Base-by-base conservation (phyloP, 1,139 yeast genomes). In the Sugiyamaella japonica region DNA sequence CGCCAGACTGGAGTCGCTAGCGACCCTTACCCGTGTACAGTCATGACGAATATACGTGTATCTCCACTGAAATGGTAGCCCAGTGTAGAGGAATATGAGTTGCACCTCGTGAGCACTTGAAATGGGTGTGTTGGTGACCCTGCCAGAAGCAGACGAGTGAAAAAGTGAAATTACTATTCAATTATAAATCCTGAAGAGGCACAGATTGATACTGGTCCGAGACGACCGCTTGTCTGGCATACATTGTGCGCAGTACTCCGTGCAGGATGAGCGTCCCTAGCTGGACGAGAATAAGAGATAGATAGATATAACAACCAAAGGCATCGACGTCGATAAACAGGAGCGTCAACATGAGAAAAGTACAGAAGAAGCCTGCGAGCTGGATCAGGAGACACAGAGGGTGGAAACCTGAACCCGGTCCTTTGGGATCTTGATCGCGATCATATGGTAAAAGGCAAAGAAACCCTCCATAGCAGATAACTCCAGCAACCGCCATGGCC, bases 371-470 rank as follows among this genome's bases (percentile, higher is more conserved):
- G 16, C 60, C 58, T 5, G 54, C 52, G 7, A 40, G 31, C 41
- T 59, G 62, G 12, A 57, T 54, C 17, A 54, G 36, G 23, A 59
- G 43, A 29, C 55, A 42, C 16, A 59, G 40, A 3, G 60, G 60
- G 45, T 57, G 59, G 46, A 54, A 58, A 5, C 59, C 62, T 4
- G 59, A 60, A 12, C 50, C 54, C 9, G 58, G 50, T 1, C 56
- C 54, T 29, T 56, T 53, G 3, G 57, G 37, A 16, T 49, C 50
- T 15, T 39, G 32, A 31, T 56, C 56, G 12, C 56, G 40, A 16
- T 43, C 52, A 34, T 50, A 52, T 3, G 60, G 60, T 37, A 59
- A 53, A n/a, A 50, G 49, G 28, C 23, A 15, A 15, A 59, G 50
- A 28, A 54, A 54, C 3, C 40, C 42, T 3, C 40, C 34, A 44